Evolutionary conservation across 345 rosid genomes (phyloP).

Genomic region (Populus euphratica): DNA sequence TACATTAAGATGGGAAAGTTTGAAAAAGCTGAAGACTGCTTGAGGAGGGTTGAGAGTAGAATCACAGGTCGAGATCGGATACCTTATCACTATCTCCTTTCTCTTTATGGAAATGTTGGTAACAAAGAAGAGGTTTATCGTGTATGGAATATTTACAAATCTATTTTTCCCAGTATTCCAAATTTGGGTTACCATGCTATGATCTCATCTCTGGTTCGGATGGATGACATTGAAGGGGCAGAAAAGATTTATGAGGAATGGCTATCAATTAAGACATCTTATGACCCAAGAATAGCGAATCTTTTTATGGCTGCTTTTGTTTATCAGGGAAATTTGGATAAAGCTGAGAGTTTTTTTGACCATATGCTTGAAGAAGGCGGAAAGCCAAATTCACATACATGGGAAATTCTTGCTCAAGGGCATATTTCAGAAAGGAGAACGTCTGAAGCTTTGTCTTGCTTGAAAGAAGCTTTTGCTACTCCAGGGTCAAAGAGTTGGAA

Average conservation of each 20-base stretch:
- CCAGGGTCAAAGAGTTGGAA: conserved; percentile 61
- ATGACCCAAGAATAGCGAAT: conserved; percentile 81
- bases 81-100: conserved; percentile 84
- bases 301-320: conserved; percentile 61
- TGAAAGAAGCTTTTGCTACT: conserved; percentile 55
- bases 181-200: conserved; percentile 81
- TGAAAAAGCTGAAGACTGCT: conserved; percentile 78
- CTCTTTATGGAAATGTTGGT: conserved; percentile 70
- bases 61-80: conserved; percentile 74
- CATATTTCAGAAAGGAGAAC: conserved; percentile 48
- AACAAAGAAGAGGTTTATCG: conserved; percentile 67
- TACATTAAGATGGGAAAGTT: conserved; percentile 68
- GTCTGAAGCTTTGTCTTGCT: conserved; percentile 56
- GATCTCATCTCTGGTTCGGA: conserved; percentile 63
- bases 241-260: conserved; percentile 76
- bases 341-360: conserved; percentile 53
- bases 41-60: conserved; percentile 75
- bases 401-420: conserved; percentile 90
- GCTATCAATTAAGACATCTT: conserved; percentile 59
- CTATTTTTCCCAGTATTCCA: conserved; percentile 67
- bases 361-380: conserved; percentile 72
- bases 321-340: conserved; percentile 55
- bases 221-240: conserved; percentile 70
- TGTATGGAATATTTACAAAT: conserved; percentile 76
- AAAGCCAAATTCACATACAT: conserved; percentile 65